Evolutionary conservation across 148 eudicot species (phyloP).

Genomic region (Arctostaphylos glauca): DNA sequence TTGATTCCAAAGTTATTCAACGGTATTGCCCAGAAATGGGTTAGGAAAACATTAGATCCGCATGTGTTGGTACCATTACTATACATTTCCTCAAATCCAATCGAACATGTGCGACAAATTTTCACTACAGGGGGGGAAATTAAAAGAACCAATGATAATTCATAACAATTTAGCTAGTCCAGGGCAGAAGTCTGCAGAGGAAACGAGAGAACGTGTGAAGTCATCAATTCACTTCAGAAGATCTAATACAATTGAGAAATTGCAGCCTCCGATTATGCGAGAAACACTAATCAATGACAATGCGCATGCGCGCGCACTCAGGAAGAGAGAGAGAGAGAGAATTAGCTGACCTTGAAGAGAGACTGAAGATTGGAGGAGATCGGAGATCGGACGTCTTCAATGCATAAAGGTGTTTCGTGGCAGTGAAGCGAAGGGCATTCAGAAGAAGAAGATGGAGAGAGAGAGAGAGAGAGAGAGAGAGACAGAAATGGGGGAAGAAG

Average conservation of each 20-base stretch:
- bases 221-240: neutral
- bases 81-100: neutral
- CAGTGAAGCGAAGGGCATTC: constrained; percentile 33
- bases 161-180: neutral
- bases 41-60: constrained; percentile 13
- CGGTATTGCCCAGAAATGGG: constrained; percentile 2
- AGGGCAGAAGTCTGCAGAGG: neutral
- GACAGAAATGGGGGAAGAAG: constrained; percentile 21
- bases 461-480: constrained; percentile 15
- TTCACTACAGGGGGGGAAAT: neutral
- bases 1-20: constrained; percentile 1
- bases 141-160: neutral
- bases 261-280: neutral
- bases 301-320: neutral
- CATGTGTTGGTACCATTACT: neutral
- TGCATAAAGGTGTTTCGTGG: constrained; percentile 27
- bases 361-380: constrained; percentile 19
- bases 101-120: neutral
- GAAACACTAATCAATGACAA: neutral
- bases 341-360: constrained; percentile 14
- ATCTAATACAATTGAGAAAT: neutral
- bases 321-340: neutral
- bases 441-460: constrained; percentile 7
- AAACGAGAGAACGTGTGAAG: neutral
- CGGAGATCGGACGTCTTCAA: constrained; percentile 16